Conservation (phyloP, 148 eudicot species). For the Camellia sinensis region DNA sequence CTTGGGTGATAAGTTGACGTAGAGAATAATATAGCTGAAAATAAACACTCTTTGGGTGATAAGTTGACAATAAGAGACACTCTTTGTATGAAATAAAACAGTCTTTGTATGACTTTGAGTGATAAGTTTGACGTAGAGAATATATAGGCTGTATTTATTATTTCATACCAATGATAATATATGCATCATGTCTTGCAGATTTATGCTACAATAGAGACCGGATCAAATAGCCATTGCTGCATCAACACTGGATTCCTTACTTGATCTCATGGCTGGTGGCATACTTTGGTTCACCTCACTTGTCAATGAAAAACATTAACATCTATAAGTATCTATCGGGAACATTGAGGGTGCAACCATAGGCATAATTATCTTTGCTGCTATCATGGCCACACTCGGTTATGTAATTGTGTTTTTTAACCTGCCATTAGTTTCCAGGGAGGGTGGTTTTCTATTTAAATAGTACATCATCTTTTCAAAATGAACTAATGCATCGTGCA, state of each 20-base stretch:
- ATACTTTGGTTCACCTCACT: constrained; percentile 94
- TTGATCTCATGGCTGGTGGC: constrained; percentile 91
- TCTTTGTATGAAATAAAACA: too few relatives aligned
- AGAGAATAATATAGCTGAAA: too few relatives aligned
- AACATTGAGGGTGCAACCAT: constrained; percentile 94
- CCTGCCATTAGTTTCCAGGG: background rate
- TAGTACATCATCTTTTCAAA: too few relatives aligned
- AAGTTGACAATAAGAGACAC: too few relatives aligned
- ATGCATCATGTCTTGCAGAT: constrained; percentile 40
- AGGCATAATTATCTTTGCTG: constrained; percentile 89
- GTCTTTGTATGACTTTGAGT: background rate
- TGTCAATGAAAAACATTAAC: constrained; percentile 79
- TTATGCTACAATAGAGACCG: constrained; percentile 71
- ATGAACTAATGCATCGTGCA: too few relatives aligned
- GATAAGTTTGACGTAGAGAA: background rate
- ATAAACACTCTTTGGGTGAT: too few relatives aligned
- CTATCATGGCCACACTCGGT: constrained; percentile 97
- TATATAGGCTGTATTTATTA: background rate
- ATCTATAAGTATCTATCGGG: constrained; percentile 87
- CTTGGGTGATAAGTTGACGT: too few relatives aligned
- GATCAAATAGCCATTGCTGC: constrained; percentile 97
- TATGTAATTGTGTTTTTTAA: constrained; percentile 15
- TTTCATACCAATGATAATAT: background rate
- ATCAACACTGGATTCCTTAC: constrained; percentile 87
- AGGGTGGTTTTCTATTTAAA: too few relatives aligned